phyloP scores from a whole-genome alignment of 164 flowering plant species.

The Buxus sempervirens region DNA sequence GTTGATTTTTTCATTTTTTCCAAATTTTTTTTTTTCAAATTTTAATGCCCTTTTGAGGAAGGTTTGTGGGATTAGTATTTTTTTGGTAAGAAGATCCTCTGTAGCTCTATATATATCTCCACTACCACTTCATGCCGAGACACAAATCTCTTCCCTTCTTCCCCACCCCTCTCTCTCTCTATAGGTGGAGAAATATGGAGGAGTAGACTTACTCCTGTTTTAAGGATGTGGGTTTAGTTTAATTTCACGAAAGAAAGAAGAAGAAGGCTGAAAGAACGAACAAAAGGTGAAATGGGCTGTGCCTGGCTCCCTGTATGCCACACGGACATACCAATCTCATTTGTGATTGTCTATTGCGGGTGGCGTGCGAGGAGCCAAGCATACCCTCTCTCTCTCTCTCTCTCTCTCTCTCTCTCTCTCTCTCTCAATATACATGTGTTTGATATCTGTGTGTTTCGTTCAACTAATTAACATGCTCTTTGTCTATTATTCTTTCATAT shows the following conservation, averaged over 20 bases:
- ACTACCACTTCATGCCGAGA: neutral
- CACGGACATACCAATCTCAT: slow-evolving; percentile 27
- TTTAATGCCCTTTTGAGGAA: neutral
- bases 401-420: slow-evolving; percentile 15
- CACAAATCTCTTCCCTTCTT: neutral
- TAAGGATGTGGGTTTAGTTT: neutral
- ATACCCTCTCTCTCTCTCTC: slow-evolving; percentile 28
- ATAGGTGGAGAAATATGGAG: neutral
- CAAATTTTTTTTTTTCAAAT: neutral
- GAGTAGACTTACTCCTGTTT: neutral
- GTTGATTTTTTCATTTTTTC: neutral
- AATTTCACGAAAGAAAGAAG: neutral
- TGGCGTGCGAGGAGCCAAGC: slow-evolving; percentile 57
- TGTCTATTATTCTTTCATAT: neutral
- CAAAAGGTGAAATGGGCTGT: slow-evolving; percentile 29
- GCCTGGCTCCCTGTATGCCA: slow-evolving; percentile 62
- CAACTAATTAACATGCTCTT: neutral
- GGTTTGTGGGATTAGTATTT: neutral
- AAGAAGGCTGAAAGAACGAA: neutral
- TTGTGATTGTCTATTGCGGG: slow-evolving; percentile 30
- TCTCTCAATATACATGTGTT: neutral
- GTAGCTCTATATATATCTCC: slow-evolving; percentile 12
- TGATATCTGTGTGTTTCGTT: neutral
- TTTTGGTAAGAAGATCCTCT: neutral
- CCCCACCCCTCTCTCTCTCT: slow-evolving; percentile 13